These are phyloP conservation scores for Schizochytrium sp. DNA, from an alignment of 108 stramenopile genomes.

Conservation along the genomic window DNA sequence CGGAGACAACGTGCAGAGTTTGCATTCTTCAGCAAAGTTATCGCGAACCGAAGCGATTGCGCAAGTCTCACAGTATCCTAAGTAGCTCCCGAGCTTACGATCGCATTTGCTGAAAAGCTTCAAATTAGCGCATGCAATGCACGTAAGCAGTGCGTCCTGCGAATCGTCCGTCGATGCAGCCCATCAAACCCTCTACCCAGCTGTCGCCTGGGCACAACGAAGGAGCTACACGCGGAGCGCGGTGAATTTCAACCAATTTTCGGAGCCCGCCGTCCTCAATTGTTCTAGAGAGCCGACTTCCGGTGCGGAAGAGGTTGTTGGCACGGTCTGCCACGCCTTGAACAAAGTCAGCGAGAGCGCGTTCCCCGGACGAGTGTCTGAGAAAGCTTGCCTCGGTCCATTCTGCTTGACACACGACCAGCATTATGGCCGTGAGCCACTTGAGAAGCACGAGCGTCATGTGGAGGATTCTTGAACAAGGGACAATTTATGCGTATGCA, in stretches of 20 bases:
- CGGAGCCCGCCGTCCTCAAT: not conserved
- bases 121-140: not conserved
- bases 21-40: not conserved
- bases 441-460: no score
- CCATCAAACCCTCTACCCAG: not conserved
- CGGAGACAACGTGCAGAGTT: not conserved
- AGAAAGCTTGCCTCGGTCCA: no score
- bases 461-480: no score
- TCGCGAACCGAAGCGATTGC: not conserved
- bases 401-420: no score
- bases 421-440: no score
- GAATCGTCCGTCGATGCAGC: not conserved
- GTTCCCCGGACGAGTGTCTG: not conserved
- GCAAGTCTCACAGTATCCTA: not conserved
- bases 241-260: not conserved
- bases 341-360: not conserved
- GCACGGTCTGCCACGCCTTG: not conserved
- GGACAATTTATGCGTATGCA: no score
- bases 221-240: not conserved
- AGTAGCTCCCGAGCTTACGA: not conserved
- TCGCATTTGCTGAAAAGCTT: not conserved
- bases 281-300: not conserved
- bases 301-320: not conserved
- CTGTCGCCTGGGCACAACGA: not conserved
- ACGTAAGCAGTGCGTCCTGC: not conserved